Base-by-base conservation (phyloP, 2,329 filamentous ascomycete species). In the Penicillium italicum region DNA sequence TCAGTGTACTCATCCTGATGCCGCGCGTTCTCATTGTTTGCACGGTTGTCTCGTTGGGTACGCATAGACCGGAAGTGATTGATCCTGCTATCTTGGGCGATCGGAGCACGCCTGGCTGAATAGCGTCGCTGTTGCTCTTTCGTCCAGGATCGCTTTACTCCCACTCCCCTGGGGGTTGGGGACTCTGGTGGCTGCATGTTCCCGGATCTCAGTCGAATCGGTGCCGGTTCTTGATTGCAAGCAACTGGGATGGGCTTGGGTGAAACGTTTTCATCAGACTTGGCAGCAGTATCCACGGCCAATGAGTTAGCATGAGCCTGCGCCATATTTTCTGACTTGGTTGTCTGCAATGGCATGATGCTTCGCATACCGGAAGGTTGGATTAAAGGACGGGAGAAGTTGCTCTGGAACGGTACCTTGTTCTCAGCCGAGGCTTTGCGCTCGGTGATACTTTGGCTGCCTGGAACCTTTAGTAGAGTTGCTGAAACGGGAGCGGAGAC, bases 311-410 rank as follows among this genome's bases (percentile, higher is more conserved):
- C 47, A 9, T 34, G 30, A 31, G n/a, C 38, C 26, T 57, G 53
- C 20, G 43, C 46, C 6, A 50, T 36, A 24, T 56, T 33, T 6
- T 37, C 44, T 14, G 50, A 51, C 34, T 57, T 31, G 9, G 47
- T 31, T 41, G 58, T 61, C 31, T 56, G 62, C 0, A 50, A 48
- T 30, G 59, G 54, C 8, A 63, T 22, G 14, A 65, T 59, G 1
- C 65, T 68, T 10, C 62, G 62, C 10, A 64, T 53, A 55, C 66
- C 72, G 1, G 72, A 72, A 33, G 70, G 65, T 30, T 69, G 69
- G 55, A 66, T 67, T 44, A 74, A 70, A 0, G 72, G 72, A 16
- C 72, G 68, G 8, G 72, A 74, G 53, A 73, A 75, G 41, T 74
- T 75, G 54, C 57, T 72, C 16, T 54, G 65, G 18, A 59, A 51